Evolutionary conservation across 345 rosid species (phyloP), one percentile per base, ranked within the genome.

Genomic region (Arabidopsis suecica): DNA sequence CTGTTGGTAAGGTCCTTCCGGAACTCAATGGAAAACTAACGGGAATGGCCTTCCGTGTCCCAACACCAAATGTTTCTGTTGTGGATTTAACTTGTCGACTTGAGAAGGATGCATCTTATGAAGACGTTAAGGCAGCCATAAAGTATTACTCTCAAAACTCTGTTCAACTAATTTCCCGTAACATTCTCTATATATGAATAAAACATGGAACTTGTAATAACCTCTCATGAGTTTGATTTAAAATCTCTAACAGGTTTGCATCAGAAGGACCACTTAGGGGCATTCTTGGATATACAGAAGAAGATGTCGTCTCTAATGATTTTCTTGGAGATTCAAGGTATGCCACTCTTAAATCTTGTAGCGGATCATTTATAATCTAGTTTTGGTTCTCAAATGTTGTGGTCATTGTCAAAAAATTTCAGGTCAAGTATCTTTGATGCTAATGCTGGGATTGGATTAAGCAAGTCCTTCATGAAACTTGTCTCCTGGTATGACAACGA

Each of bases 11-110:
- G 79, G 98, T 94, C 78, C 96, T 94, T 81, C 98, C 96, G 1
- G 91, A 88, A 64, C 93, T 94, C 74, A 91, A 94, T 32, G 98
- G 98, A 61, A 94, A 86, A 78, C 97, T 94, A 57, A 94, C 98
- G 38, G 98, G 98, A 75, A 94, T 94, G 98, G 98, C 98, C 33
- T 91, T 94, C 91, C 93, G 98, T 66, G 97, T 94, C 55, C 97
- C 98, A 40, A 94, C 97, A 33, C 79, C 96, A 36, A 91, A 94
- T 81, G 97, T 94, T 49, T 94, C 97, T 61, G 98, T 94, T 71
- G 98, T 91, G 79, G 97, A 94, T 78, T 78, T 91, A 75, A 94
- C 98, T 79, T 91, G 97, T 79, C 93, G 97, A 75, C 93, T 94
- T 82, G 85, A 82, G 79, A 94, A 91, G 86, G 79, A 86, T 83